Conservation (phyloP, 2,329 filamentous ascomycete genomes). For the Nigrograna mackinnonii region DNA sequence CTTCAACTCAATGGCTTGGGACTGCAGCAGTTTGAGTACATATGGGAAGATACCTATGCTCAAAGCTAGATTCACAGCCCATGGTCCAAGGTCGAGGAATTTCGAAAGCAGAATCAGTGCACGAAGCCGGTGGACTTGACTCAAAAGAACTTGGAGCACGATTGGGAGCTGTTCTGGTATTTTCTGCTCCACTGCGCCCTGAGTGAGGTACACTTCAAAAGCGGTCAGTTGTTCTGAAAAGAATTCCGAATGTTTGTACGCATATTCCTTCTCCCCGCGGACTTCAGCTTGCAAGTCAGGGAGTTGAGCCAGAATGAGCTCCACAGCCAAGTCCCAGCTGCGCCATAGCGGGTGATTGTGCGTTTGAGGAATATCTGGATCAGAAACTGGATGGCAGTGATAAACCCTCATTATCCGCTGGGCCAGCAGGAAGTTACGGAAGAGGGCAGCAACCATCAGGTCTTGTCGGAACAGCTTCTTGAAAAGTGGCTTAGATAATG, state of each 20-base stretch:
- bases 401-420: conserved; percentile 97
- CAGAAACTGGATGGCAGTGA: conserved; percentile 92
- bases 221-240: conserved; percentile 97
- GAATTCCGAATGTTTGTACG: conserved; percentile 93
- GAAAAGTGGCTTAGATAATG: conserved; percentile 84
- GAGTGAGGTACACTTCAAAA: conserved; percentile 91
- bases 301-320: conserved; percentile 89
- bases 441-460: conserved; percentile 97
- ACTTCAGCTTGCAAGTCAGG: conserved; percentile 79
- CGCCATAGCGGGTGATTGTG: conserved; percentile 95
- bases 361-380: conserved; percentile 88
- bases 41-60: conserved; percentile 99
- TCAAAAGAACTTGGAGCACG: conserved; percentile 91
- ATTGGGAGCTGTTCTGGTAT: conserved; percentile 95
- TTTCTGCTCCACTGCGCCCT: conserved; percentile 81
- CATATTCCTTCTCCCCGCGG: conserved; percentile 76
- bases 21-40: conserved; percentile 95
- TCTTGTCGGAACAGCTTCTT: conserved; percentile 97
- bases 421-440: conserved; percentile 91
- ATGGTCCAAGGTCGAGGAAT: conserved; percentile 93
- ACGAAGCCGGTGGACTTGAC: conserved; percentile 89
- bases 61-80: conserved; percentile 96
- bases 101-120: conserved; percentile 90
- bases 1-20: conserved; percentile 90
- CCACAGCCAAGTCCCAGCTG: conserved; percentile 96